These are phyloP conservation scores for Aspergillus bertholletiae DNA, from an alignment of 495 filamentous ascomycete species.

Conservation along the genomic window DNA sequence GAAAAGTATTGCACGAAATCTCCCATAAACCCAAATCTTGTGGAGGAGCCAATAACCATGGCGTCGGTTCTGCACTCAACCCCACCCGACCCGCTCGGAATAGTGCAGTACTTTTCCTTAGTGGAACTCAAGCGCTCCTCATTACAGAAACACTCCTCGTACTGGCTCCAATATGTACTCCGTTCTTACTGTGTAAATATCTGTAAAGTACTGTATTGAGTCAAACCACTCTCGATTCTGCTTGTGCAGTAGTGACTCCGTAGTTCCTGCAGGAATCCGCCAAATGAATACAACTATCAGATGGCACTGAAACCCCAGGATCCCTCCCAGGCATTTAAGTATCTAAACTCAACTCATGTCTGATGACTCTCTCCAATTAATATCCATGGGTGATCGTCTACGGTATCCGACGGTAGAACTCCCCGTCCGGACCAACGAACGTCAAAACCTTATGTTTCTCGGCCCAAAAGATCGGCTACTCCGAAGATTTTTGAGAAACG, in stretches of 20 bases:
- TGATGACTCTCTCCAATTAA: not conserved
- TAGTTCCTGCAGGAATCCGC: not conserved
- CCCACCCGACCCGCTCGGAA: not conserved
- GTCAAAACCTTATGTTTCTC: not conserved
- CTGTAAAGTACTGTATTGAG: not conserved
- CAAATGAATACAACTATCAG: not conserved
- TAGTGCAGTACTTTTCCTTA: not conserved
- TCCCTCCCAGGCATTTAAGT: no score
- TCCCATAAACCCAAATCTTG: not conserved
- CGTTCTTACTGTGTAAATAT: not conserved
- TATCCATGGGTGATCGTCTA: not conserved
- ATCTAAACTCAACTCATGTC: no score
- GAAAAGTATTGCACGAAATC: no score
- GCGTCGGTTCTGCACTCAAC: not conserved
- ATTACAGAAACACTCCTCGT: not conserved
- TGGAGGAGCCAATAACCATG: conserved; percentile 5
- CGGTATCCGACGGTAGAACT: not conserved
- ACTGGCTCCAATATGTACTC: not conserved
- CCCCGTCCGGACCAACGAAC: not conserved
- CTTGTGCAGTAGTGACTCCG: not conserved
- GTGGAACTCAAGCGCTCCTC: not conserved
- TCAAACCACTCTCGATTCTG: not conserved
- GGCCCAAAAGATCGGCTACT: no score
- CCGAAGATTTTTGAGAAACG: no score
- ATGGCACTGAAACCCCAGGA: not conserved